These are phyloP conservation scores for Teratosphaeria pseudoeucalypti DNA, from an alignment of 2,329 filamentous ascomycete genomes.

Conservation along the genomic window DNA sequence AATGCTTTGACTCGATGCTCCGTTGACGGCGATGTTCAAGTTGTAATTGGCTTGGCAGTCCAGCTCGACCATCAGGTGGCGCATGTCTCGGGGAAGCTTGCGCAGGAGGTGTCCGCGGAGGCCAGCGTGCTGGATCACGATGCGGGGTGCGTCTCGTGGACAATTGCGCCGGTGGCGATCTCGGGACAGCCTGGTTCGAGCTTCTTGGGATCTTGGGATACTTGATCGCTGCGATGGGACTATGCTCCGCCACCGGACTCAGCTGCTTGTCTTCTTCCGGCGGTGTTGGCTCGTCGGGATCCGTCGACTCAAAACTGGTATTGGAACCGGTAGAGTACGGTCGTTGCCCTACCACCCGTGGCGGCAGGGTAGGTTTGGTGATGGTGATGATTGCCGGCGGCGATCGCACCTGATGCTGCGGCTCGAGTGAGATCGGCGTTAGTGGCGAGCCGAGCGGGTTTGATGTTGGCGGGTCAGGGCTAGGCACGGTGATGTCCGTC, in stretches of 20 bases:
- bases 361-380: slow-evolving; percentile 15
- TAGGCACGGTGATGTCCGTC: slow-evolving; percentile 1
- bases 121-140: background rate
- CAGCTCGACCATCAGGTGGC: background rate
- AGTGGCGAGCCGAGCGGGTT: slow-evolving; percentile 4
- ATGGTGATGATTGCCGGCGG: slow-evolving; percentile 13
- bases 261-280: slow-evolving; percentile 33
- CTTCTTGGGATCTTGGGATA: slow-evolving; percentile 41
- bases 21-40: background rate
- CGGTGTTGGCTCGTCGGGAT: slow-evolving; percentile 36
- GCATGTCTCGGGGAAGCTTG: background rate
- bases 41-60: slow-evolving; percentile 3
- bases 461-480: background rate
- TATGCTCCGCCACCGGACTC: slow-evolving; percentile 32
- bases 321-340: slow-evolving; percentile 21
- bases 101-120: background rate
- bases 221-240: slow-evolving; percentile 33
- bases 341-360: slow-evolving; percentile 12
- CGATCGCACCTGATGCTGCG: slow-evolving; percentile 11
- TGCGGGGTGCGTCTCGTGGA: background rate
- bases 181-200: slow-evolving; percentile 35
- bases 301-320: slow-evolving; percentile 38
- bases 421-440: slow-evolving; percentile 16
- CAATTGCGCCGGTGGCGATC: slow-evolving; percentile 2
- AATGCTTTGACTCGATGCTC: background rate